Evolutionary conservation across 2,329 filamentous ascomycete species (phyloP), one percentile per base, ranked within the genome.

Genomic region (Diaporthe ampelina): DNA sequence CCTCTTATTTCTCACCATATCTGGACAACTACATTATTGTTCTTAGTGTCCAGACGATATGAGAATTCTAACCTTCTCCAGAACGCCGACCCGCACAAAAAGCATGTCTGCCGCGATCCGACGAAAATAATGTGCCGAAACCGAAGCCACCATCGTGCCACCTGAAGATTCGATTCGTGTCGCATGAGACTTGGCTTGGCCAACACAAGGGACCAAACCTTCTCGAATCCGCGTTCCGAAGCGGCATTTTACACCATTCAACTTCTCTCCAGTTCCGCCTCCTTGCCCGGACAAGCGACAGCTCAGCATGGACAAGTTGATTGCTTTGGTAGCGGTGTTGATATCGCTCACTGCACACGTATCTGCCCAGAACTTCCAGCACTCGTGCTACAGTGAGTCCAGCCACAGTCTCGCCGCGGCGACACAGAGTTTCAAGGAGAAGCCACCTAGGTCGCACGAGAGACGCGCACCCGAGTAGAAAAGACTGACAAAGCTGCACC

Each of bases 361-460:
- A 5, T 15, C n/a, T 24, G 54, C 54, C 17, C 19, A 48, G 17
- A 58, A 58, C 29, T 70, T 70, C 8, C 43, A 57, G 15, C 40
- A 50, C 40, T 70, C 68, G 10, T 70, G 68, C 40, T 52, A 59
- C 29, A 70, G 68, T 70, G 40, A 59, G 68, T 50, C 29, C 15
- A 19, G 10, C 15, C 43, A 19, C 37, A 17, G 11, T 26, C 26
- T 26, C 40, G 40, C 21, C 21, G 24, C 15, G 7, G 54, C 4
- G 21, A 19, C 26, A 48, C 11, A 37, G 26, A 17, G 26, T 4
- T 32, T 59, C 43, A 17, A 17, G 15, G 40, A 43, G 5, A 19
- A 17, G 40, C 15, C 40, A 43, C 4, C 13, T 9, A 35, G 45
- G 29, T 13, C 2, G 37, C 29, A 13, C 13, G 9, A 6, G 19